Evolutionary conservation across 1,139 yeast species (phyloP).

Genomic region (Saccharomycopsis phalli): DNA sequence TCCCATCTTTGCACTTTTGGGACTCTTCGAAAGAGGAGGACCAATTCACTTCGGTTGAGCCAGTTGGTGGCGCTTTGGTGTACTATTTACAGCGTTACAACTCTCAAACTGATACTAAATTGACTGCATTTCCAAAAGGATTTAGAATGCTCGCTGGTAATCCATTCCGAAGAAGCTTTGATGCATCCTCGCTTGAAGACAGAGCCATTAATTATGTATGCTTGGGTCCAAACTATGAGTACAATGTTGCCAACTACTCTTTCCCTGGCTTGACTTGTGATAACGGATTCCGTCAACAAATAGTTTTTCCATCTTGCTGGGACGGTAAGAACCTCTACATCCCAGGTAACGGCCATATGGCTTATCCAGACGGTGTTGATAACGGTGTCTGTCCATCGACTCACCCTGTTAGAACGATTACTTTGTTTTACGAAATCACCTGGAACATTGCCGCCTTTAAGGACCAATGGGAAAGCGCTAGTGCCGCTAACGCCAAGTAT

Average conservation of each 20-base stretch:
- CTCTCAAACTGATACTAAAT: slow-evolving; percentile 12
- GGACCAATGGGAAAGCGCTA: too few species aligned
- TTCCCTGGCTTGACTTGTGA: slow-evolving; percentile 2
- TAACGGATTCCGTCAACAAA: slow-evolving; percentile 9
- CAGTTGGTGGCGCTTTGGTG: slow-evolving; percentile 6
- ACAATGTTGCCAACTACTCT: not conserved
- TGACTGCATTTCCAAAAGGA: slow-evolving; percentile 12
- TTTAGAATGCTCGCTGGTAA: slow-evolving; percentile 15
- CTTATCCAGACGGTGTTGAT: slow-evolving; percentile 9
- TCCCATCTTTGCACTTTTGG: slow-evolving; percentile 6
- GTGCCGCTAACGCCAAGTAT: slow-evolving; percentile 4
- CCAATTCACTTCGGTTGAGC: slow-evolving; percentile 7
- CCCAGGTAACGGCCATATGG: too few species aligned
- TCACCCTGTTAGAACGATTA: slow-evolving; percentile 12
- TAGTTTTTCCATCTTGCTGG: too few species aligned
- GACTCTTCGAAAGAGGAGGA: slow-evolving; percentile 4
- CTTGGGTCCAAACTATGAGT: not conserved
- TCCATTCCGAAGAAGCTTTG: too few species aligned
- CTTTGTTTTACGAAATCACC: slow-evolving; percentile 9
- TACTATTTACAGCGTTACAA: slow-evolving; percentile 14
- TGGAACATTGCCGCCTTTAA: slow-evolving; percentile 3
- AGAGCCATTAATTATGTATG: not conserved
- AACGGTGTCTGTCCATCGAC: slow-evolving; percentile 12
- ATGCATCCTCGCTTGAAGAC: slow-evolving; percentile 1
- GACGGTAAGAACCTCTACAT: too few species aligned